Percentiles rank a stretch among this genome's conserved stretches.
phyloP scores from a whole-genome alignment of 2,329 filamentous ascomycete species.

The Pseudodiploospora longispora region DNA sequence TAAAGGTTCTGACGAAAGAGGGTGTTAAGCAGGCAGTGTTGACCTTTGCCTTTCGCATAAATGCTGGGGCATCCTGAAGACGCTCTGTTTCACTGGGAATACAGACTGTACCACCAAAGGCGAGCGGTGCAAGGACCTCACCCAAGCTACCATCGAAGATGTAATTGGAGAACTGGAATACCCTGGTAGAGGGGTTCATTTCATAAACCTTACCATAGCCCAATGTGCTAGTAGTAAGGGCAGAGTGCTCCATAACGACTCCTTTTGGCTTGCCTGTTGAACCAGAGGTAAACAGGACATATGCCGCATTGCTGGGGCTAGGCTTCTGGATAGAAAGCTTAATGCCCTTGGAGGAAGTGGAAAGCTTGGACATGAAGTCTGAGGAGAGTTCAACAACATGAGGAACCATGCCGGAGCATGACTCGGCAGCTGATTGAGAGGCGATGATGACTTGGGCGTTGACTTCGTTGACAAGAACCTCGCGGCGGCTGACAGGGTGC shows the following conservation, averaged over 20 bases:
- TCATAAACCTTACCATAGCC: too few species aligned
- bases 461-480: slow-evolving; percentile 4
- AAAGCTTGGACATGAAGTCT: not conserved
- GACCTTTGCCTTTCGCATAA: slow-evolving; percentile 1
- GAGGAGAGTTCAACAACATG: slow-evolving; percentile 3
- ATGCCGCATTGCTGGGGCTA: too few species aligned
- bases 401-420: not conserved
- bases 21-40: slow-evolving; percentile 2
- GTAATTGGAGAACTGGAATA: slow-evolving; percentile 7
- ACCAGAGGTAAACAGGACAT: too few species aligned
- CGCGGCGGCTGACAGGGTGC: not conserved
- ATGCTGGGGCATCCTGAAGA: not conserved
- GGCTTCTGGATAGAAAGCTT: not conserved
- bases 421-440: not conserved
- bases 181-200: too few species aligned
- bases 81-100: slow-evolving; percentile 6
- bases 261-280: too few species aligned
- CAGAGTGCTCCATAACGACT: too few species aligned
- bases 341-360: not conserved
- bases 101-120: slow-evolving; percentile 7
- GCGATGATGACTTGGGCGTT: slow-evolving; percentile 2
- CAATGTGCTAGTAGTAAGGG: too few species aligned
- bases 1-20: not conserved
- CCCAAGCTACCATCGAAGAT: slow-evolving; percentile 5
- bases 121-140: slow-evolving; percentile 4